These are phyloP conservation scores for Chaetoceros tenuissimus DNA, from an alignment of 108 stramenopile genomes.

Conservation along the genomic window DNA sequence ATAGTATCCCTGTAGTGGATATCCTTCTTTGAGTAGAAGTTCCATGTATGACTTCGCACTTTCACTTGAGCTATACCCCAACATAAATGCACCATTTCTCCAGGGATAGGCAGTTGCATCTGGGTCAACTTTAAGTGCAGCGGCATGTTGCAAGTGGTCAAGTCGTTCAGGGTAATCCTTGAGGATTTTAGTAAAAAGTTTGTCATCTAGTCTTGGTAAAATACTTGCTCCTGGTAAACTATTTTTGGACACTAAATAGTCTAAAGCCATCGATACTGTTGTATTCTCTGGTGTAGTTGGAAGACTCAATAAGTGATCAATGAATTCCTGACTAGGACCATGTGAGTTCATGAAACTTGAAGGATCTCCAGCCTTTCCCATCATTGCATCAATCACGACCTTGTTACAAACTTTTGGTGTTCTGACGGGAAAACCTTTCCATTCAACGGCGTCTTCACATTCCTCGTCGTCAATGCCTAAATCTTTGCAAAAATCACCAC, in stretches of 20 bases:
- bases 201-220: too few species aligned
- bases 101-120: too few species aligned
- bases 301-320: too few species aligned
- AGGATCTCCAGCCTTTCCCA: too few species aligned
- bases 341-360: too few species aligned
- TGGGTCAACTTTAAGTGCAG: background rate
- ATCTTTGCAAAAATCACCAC: conserved; percentile 4
- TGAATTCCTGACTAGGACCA: too few species aligned
- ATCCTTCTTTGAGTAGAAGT: too few species aligned
- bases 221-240: background rate
- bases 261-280: background rate
- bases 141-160: too few species aligned
- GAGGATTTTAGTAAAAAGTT: too few species aligned
- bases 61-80: background rate
- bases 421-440: background rate
- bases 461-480: background rate
- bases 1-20: background rate
- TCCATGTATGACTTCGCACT: too few species aligned
- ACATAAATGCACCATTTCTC: background rate
- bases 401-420: background rate
- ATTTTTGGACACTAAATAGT: background rate
- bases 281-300: too few species aligned
- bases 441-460: background rate
- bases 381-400: too few species aligned
- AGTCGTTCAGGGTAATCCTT: background rate